Evolutionary conservation across 192 early-diverging fungal species (phyloP), one percentile per base, ranked within the genome.

Genomic region (Haplosporangium gracile): DNA sequence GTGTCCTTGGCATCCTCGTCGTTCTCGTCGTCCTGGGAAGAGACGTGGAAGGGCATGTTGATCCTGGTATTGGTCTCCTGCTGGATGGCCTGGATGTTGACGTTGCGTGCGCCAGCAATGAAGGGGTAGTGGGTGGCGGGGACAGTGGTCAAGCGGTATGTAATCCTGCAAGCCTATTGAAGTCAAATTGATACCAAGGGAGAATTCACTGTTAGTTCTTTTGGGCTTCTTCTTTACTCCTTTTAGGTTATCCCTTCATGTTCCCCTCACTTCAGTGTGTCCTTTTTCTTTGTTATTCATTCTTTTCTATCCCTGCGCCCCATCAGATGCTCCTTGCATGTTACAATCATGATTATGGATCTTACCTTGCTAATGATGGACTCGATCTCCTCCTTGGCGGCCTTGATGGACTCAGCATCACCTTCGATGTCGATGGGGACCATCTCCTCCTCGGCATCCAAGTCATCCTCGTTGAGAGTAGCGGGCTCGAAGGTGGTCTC

Each of bases 311-410:
- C 15, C 11, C 15, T 4, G 11, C 0, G 15, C 47, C 0, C 47
- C 47, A 49, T 4, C 2, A 11, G 9, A 43, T 43, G 8, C 42
- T 43, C 11, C 47, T 13, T 49, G 15, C 47, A 18, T 49, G 47
- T 49, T 49, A 39, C 32, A 49, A 49, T 49, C 15, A 18, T 49
- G 47, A 49, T 13, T 15, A 43, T 3, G 57, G 18, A 4, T 63
- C 74, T 65, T 94, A 95, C 89, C 92, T 93, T 90, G 93, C 92
- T 90, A 32, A 97, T 95, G 70, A 97, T 91, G 38, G 88, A 90
- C 72, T 97, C 93, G 57, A 99, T 97, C 77, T 95, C 95, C 68
- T 94, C 94, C 78, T 95, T 94, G 55, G 99, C 99, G 34, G 95
- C 89, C 71, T 90, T 90, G 57, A 99, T 95, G 45, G 97, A 96